Conservation (phyloP, 768 basidiomycete species). For the Agaricus subrufescens region DNA sequence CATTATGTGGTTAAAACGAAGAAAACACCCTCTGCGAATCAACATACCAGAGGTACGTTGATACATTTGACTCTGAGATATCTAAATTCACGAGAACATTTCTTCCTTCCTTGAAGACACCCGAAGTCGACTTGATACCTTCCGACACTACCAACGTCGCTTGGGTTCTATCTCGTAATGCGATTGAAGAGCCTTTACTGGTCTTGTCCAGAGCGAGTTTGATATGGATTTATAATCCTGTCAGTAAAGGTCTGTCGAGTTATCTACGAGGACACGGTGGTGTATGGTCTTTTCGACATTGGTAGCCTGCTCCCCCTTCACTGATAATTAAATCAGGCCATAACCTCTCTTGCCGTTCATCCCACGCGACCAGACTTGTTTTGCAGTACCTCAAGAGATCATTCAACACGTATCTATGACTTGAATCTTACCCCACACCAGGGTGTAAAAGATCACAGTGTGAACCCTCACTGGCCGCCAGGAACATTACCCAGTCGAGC, state of each 20-base stretch:
- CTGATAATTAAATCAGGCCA: slow-evolving; percentile 31
- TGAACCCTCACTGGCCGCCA: slow-evolving; percentile 60
- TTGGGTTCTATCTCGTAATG: slow-evolving; percentile 49
- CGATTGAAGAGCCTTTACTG: slow-evolving; percentile 53
- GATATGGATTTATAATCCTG: slow-evolving; percentile 51
- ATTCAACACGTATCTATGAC: slow-evolving; percentile 67
- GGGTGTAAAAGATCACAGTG: slow-evolving; percentile 11
- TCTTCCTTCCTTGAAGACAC: not conserved
- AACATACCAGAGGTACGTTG: slow-evolving; percentile 29
- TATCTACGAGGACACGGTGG: slow-evolving; percentile 68
- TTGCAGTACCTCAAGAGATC: slow-evolving; percentile 71
- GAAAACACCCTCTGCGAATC: slow-evolving; percentile 28
- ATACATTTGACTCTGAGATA: not conserved
- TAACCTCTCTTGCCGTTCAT: slow-evolving; percentile 67
- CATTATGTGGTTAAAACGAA: slow-evolving; percentile 30
- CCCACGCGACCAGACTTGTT: slow-evolving; percentile 53
- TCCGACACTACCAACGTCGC: slow-evolving; percentile 39
- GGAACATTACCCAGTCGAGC: slow-evolving; percentile 44
- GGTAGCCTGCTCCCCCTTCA: not conserved
- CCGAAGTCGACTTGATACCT: slow-evolving; percentile 15
- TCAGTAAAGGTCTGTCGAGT: slow-evolving; percentile 33
- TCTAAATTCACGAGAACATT: not conserved
- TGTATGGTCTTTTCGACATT: slow-evolving; percentile 33
- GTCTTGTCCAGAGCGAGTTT: slow-evolving; percentile 51
- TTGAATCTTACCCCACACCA: slow-evolving; percentile 28